A percentile compares a stretch with the other conserved stretches of the same genome.
Evolutionary conservation across 2,329 filamentous ascomycete genomes (phyloP).

Genomic region (Aspergillus unguis): DNA sequence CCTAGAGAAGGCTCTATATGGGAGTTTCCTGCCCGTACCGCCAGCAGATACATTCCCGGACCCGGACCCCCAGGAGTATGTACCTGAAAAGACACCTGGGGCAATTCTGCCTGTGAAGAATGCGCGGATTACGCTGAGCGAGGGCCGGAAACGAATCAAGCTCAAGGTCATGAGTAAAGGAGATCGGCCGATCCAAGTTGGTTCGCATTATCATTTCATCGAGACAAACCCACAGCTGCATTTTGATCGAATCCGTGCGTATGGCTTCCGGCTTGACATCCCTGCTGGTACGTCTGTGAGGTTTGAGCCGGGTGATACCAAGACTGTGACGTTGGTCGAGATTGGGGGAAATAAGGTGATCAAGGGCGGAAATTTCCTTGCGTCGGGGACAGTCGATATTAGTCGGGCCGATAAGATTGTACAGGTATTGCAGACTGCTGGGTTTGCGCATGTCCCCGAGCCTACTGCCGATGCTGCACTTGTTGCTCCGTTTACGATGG

Average conservation of each 20-base stretch:
- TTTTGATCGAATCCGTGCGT: slow-evolving; percentile 79
- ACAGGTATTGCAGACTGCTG: slow-evolving; percentile 62
- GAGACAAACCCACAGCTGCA: slow-evolving; percentile 88
- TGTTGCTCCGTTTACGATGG: slow-evolving; percentile 66
- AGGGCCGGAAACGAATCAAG: slow-evolving; percentile 67
- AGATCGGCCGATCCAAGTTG: slow-evolving; percentile 85
- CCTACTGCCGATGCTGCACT: slow-evolving; percentile 55
- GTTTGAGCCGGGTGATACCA: slow-evolving; percentile 90
- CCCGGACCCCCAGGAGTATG: slow-evolving; percentile 63
- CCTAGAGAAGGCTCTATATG: slow-evolving; percentile 81
- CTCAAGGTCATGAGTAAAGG: slow-evolving; percentile 80
- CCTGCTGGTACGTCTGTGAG: slow-evolving; percentile 86
- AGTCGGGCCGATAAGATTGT: slow-evolving; percentile 64
- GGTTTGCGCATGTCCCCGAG: slow-evolving; percentile 74
- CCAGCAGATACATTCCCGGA: slow-evolving; percentile 64
- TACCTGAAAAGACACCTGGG: slow-evolving; percentile 68
- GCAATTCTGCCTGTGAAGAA: slow-evolving; percentile 71
- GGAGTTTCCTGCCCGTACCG: slow-evolving; percentile 83
- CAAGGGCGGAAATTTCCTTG: slow-evolving; percentile 77
- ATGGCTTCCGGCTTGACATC: slow-evolving; percentile 85
- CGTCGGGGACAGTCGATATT: slow-evolving; percentile 67
- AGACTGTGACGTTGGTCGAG: slow-evolving; percentile 84
- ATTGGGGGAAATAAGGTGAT: slow-evolving; percentile 80
- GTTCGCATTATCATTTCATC: slow-evolving; percentile 94
- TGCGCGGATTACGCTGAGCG: slow-evolving; percentile 66